Evolutionary conservation across 2,329 filamentous ascomycete species (phyloP).

Genomic region (Verticillium zaregamsianum): DNA sequence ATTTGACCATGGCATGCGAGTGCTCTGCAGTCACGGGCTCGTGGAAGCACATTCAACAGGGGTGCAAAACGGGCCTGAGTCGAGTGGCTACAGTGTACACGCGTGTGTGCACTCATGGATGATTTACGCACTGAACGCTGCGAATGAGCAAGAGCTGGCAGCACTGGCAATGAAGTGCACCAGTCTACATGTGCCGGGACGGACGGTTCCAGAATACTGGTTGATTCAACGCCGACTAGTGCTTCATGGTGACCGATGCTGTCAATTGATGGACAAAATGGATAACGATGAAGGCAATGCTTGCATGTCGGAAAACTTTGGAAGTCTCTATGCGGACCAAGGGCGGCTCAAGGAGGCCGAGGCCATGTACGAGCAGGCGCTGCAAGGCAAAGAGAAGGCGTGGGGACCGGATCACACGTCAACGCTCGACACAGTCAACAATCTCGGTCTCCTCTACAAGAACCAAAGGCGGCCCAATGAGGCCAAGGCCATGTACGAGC

Average conservation of each 20-base stretch:
- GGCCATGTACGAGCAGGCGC: constrained; percentile 20
- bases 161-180: constrained; percentile 8
- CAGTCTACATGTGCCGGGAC: constrained; percentile 6
- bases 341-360: constrained; percentile 20
- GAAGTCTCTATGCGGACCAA: background rate
- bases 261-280: background rate
- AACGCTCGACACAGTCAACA: constrained; percentile 18
- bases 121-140: constrained; percentile 19
- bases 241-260: constrained; percentile 15
- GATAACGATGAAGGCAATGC: background rate
- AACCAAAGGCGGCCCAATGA: constrained; percentile 15
- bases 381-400: constrained; percentile 20
- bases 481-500: constrained; percentile 20
- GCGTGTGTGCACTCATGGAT: constrained; percentile 28
- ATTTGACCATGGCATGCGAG: background rate
- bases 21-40: background rate
- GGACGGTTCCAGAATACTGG: constrained; percentile 6
- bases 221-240: constrained; percentile 14
- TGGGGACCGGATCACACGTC: constrained; percentile 10
- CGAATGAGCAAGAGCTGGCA: background rate
- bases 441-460: constrained; percentile 23
- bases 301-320: background rate
- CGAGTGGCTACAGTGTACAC: constrained; percentile 26
- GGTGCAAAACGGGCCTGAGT: constrained; percentile 1
- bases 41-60: background rate